Base-by-base conservation (phyloP, 2,329 filamentous ascomycete genomes). In the Botrytis pseudocinerea region DNA sequence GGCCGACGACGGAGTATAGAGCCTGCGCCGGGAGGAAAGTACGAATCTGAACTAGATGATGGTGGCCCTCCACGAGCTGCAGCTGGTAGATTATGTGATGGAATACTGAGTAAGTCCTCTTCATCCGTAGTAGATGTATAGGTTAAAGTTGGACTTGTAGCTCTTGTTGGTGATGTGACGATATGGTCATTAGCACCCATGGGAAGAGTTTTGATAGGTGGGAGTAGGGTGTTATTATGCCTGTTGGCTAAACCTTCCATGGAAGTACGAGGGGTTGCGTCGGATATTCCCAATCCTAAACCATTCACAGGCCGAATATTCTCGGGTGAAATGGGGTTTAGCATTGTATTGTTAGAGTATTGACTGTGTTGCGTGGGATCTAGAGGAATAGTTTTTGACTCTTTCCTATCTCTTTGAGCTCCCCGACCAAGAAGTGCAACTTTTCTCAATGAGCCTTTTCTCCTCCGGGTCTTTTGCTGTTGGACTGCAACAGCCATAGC, bases 361-460 rank as follows among this genome's bases (percentile, higher is more conserved):
- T 60, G 68, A 40, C 62, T 57, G 14, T 77, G 68, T 59, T 76
- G 74, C 80, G 78, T 73, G 75, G 82, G 76, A 75, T 82, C 76
- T 75, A 80, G 71, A 78, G 79, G 75, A 25, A 76, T 74, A 38
- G 73, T 70, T 71, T 84, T 87, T 72, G 82, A 83, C 72, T 90
- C 89, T 76, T 84, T 87, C 79, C 83, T 86, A 77, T 89, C 89
- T 74, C 88, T 86, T 81, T 88, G 90, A 71, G 86, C 89, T 75
- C 91, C 91, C 75, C 92, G 92, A 25, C 93, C 93, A 28, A 97
- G 86, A 66, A 97, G 85, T 40, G 94, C 94, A 18, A 93, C 93
- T 82, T 97, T 97, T 74, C 95, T 89, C 81, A 98, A 85, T 18
- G 95, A 97, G 6, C 94, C 94, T 80, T 92, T 93, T 74, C 95